These are phyloP conservation scores for Hypoxylon subgilvum DNA, from an alignment of 495 filamentous ascomycete species.

Conservation along the genomic window DNA sequence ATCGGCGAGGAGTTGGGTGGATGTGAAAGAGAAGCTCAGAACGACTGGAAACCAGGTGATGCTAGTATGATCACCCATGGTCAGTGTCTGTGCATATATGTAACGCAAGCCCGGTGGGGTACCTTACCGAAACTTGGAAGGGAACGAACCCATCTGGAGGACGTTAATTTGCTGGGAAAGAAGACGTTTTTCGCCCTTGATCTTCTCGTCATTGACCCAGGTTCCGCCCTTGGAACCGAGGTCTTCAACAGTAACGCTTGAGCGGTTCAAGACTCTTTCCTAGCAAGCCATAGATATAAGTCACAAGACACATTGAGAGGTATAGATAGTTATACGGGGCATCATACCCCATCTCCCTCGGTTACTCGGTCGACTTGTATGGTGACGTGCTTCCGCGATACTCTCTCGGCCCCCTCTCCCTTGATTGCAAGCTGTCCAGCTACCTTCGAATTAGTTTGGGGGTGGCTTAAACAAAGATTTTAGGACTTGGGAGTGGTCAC, in stretches of 20 bases:
- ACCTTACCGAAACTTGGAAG: slow-evolving; percentile 57
- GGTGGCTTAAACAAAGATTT: not conserved
- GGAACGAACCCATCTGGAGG: slow-evolving; percentile 70
- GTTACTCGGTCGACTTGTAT: slow-evolving; percentile 71
- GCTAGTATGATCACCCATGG: slow-evolving; percentile 47
- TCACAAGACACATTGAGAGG: not conserved
- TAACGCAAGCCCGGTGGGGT: slow-evolving; percentile 1
- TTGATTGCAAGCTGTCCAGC: slow-evolving; percentile 66
- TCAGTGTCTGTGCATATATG: not conserved
- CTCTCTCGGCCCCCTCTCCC: slow-evolving; percentile 61
- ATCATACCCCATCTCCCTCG: slow-evolving; percentile 71
- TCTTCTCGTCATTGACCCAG: slow-evolving; percentile 70
- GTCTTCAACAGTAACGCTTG: slow-evolving; percentile 69
- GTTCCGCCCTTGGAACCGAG: slow-evolving; percentile 81
- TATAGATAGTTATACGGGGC: not conserved
- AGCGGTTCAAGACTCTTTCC: slow-evolving; percentile 66
- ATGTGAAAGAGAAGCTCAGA: slow-evolving; percentile 80
- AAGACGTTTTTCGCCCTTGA: slow-evolving; percentile 61
- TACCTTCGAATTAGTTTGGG: slow-evolving; percentile 30
- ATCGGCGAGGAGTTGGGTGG: slow-evolving; percentile 72
- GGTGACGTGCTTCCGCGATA: slow-evolving; percentile 89
- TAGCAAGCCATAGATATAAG: slow-evolving; percentile 40
- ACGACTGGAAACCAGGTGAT: slow-evolving; percentile 82
- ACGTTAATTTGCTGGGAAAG: slow-evolving; percentile 64
- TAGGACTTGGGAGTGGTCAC: slow-evolving; percentile 7